Evolutionary conservation across 306 rosid species (phyloP).

Genomic region (Cicer judaicum): DNA sequence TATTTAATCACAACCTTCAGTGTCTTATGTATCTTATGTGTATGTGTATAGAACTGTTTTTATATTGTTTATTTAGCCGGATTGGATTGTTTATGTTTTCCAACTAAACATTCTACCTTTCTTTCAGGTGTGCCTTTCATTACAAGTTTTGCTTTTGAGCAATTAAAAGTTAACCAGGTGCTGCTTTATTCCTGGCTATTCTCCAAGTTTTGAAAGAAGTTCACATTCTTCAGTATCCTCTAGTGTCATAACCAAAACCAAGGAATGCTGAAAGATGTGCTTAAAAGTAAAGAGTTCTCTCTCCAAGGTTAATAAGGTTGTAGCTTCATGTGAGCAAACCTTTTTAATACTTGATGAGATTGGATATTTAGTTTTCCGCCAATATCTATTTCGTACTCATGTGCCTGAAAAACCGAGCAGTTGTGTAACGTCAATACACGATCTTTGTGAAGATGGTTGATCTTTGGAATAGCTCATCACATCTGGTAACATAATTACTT

Average conservation of each 20-base stretch:
- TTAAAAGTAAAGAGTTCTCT: slow-evolving; percentile 57
- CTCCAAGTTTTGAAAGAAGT: slow-evolving; percentile 23
- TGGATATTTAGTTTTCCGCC: slow-evolving; percentile 51
- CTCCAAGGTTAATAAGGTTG: slow-evolving; percentile 50
- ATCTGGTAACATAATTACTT: slow-evolving; percentile 32
- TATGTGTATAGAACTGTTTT: background rate
- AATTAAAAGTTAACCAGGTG: slow-evolving; percentile 43
- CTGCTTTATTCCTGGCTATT: slow-evolving; percentile 25
- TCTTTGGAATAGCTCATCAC: slow-evolving; percentile 45
- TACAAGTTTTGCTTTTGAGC: slow-evolving; percentile 2
- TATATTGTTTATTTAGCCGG: slow-evolving; percentile 1
- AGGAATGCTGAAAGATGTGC: slow-evolving; percentile 99
- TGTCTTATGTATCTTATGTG: slow-evolving; percentile 3
- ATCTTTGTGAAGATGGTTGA: slow-evolving; percentile 79
- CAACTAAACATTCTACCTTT: slow-evolving; percentile 23
- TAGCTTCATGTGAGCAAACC: slow-evolving; percentile 55
- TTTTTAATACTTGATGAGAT: slow-evolving; percentile 54
- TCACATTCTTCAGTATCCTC: slow-evolving; percentile 37
- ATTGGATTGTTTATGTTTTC: slow-evolving; percentile 22
- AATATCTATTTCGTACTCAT: slow-evolving; percentile 44
- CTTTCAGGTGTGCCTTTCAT: slow-evolving; percentile 49
- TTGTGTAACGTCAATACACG: slow-evolving; percentile 50
- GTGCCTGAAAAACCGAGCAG: slow-evolving; percentile 48
- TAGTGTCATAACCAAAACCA: slow-evolving; percentile 50
- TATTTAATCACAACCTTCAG: background rate